These are phyloP conservation scores for Macrotyloma uniflorum DNA, from an alignment of 306 rosid genomes.

Conservation along the genomic window DNA sequence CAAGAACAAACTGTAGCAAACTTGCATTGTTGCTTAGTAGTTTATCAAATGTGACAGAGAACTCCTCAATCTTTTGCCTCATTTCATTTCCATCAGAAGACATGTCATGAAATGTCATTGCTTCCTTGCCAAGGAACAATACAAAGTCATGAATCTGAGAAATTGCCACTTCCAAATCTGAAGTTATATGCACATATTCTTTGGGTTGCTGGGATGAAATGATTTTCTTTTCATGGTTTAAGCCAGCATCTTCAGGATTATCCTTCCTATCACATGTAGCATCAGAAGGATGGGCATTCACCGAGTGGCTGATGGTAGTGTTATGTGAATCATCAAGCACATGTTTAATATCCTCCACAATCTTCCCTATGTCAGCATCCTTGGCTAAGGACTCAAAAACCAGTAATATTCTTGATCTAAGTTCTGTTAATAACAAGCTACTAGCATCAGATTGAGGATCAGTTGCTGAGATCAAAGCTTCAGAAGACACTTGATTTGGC, in stretches of 20 bases:
- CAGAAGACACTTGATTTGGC: conserved; percentile 48
- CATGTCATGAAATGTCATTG: conserved; percentile 60
- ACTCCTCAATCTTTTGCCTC: conserved; percentile 70
- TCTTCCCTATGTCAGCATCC: conserved; percentile 71
- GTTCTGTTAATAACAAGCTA: conserved; percentile 55
- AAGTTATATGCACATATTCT: conserved; percentile 50
- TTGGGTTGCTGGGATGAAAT: conserved; percentile 49
- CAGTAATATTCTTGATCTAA: conserved; percentile 71
- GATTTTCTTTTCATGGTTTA: conserved; percentile 56
- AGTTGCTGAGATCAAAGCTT: conserved; percentile 34
- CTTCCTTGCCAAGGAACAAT: conserved; percentile 72
- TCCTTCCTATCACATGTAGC: conserved; percentile 62
- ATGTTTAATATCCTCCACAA: conserved; percentile 75
- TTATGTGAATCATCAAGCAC: conserved; percentile 70
- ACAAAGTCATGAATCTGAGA: conserved; percentile 82
- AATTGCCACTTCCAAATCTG: conserved; percentile 77
- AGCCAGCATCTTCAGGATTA: conserved; percentile 72
- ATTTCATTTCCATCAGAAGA: conserved; percentile 61
- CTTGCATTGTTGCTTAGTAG: conserved; percentile 54
- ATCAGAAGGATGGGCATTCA: conserved; percentile 54
- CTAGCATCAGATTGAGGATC: conserved; percentile 43
- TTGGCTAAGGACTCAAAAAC: conserved; percentile 70
- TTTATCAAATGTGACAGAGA: conserved; percentile 64
- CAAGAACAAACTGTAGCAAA: conserved; percentile 74
- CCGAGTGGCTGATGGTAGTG: conserved; percentile 49